phyloP scores from a whole-genome alignment of 768 basidiomycete genomes.

The Tubosaeta sp. region DNA sequence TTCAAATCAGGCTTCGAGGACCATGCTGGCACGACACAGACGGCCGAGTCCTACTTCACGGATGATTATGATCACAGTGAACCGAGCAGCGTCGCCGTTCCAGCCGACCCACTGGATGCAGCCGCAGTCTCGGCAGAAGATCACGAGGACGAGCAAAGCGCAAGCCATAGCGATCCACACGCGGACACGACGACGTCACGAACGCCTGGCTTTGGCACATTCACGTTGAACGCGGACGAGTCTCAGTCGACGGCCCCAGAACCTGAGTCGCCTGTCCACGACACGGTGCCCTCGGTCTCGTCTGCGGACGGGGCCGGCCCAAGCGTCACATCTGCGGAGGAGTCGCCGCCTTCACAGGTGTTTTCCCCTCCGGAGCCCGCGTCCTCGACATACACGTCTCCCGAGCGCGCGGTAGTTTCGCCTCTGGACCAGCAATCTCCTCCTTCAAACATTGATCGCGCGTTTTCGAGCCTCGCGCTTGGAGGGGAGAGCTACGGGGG shows the following conservation, averaged over 20 bases:
- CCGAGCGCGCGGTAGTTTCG: conserved; percentile 27
- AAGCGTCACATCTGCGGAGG: conserved; percentile 13
- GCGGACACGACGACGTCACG: conserved; percentile 11
- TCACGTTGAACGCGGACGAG: conserved; percentile 18
- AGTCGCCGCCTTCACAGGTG: conserved; percentile 4
- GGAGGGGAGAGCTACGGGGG: conserved; percentile 44
- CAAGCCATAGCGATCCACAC: conserved; percentile 10
- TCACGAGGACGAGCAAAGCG: conserved; percentile 27
- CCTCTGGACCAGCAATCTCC: conserved; percentile 27
- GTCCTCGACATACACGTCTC: conserved; percentile 15
- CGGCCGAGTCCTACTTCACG: conserved; percentile 36
- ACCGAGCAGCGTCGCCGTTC: conserved; percentile 6
- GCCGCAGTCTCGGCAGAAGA: conserved; percentile 30
- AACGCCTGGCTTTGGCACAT: conserved; percentile 51
- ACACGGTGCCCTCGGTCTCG: conserved; percentile 31
- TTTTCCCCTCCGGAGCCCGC: conserved; percentile 10
- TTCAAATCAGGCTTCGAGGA: conserved; percentile 28
- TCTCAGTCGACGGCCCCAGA: conserved; percentile 12
- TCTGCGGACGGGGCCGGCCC: conserved; percentile 29
- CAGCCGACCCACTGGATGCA: conserved; percentile 42
- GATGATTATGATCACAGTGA: conserved; percentile 33
- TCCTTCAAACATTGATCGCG: conserved; percentile 21
- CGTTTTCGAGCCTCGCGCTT: conserved; percentile 43
- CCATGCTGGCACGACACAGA: conserved; percentile 18
- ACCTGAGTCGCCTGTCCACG: conserved; percentile 12